Percentiles rank a stretch among this genome's conserved stretches.
phyloP scores from a whole-genome alignment of 2,329 filamentous ascomycete genomes.

The Fusarium goolgardi region DNA sequence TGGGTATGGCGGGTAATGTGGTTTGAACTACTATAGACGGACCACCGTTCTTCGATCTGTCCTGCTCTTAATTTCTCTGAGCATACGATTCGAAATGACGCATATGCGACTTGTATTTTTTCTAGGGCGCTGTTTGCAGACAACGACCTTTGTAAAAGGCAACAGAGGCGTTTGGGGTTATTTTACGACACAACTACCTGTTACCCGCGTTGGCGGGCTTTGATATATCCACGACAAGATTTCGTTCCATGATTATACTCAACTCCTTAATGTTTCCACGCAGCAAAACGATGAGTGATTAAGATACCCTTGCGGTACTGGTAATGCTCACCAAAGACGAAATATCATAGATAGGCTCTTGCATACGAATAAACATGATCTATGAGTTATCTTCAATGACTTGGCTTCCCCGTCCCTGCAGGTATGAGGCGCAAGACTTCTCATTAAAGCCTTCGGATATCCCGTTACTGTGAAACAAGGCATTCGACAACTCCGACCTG shows the following conservation, averaged over 20 bases:
- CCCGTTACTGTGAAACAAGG: conserved; percentile 4
- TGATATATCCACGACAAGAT: conserved; percentile 17
- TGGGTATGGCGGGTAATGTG: conserved; percentile 90
- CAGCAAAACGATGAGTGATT: conserved; percentile 18
- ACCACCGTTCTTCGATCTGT: conserved; percentile 20
- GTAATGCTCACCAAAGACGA: conserved; percentile 28
- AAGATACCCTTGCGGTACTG: conserved; percentile 38
- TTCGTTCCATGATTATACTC: conserved; percentile 14
- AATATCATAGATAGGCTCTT: conserved; percentile 13
- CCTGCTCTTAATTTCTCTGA: conserved; percentile 1
- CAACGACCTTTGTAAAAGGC: conserved; percentile 30
- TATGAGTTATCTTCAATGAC: conserved; percentile 15
- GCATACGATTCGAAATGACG: conserved; percentile 16
- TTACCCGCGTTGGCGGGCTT: conserved; percentile 26
- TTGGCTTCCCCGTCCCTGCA: not conserved
- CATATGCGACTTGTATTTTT: conserved; percentile 34
- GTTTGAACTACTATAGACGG: conserved; percentile 53
- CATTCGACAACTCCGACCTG: not conserved
- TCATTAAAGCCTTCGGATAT: conserved; percentile 15
- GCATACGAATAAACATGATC: conserved; percentile 29
- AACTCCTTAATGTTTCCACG: conserved; percentile 22
- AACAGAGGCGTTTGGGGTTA: conserved; percentile 38
- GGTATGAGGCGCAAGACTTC: not conserved
- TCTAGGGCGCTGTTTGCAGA: conserved; percentile 11
- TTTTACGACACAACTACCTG: conserved; percentile 3